A percentile compares a stretch with the other conserved stretches of the same genome.
phyloP scores from a whole-genome alignment of 202 grass and related monocot genomes.

The Carex sylvatica region DNA sequence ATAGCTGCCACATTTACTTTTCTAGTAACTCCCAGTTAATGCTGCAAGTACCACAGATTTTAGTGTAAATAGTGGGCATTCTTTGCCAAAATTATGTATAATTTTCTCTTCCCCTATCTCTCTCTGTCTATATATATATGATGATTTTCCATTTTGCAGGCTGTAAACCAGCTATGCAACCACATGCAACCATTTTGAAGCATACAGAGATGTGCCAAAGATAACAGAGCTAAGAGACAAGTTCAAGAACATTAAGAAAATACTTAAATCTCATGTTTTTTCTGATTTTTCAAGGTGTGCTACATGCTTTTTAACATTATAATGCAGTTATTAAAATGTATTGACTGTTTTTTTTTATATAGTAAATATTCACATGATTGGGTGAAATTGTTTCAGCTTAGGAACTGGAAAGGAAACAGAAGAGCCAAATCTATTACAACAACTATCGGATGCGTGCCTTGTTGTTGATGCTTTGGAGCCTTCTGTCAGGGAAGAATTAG shows the following conservation, averaged over 20 bases:
- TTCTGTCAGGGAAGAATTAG: conserved; percentile 96
- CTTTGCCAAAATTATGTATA: background rate
- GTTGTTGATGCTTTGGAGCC: conserved; percentile 97
- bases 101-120: background rate
- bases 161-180: conserved; percentile 93
- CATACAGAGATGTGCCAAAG: conserved; percentile 94
- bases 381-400: conserved; percentile 58
- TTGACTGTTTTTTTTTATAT: background rate
- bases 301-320: background rate
- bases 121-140: background rate
- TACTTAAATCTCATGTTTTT: conserved; percentile 97
- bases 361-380: background rate
- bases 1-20: background rate
- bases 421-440: conserved; percentile 83
- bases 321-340: background rate
- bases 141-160: conserved; percentile 47
- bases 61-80: background rate
- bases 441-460: conserved; percentile 94
- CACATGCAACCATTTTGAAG: conserved; percentile 99
- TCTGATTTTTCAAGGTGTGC: conserved; percentile 97
- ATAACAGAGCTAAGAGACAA: conserved; percentile 98
- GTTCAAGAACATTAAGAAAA: conserved; percentile 99
- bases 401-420: conserved; percentile 99
- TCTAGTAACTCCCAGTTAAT: background rate
- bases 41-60: conserved; percentile 15